Evolutionary conservation across 306 rosid genomes (phyloP).

Genomic region (Glycine tomentella): DNA sequence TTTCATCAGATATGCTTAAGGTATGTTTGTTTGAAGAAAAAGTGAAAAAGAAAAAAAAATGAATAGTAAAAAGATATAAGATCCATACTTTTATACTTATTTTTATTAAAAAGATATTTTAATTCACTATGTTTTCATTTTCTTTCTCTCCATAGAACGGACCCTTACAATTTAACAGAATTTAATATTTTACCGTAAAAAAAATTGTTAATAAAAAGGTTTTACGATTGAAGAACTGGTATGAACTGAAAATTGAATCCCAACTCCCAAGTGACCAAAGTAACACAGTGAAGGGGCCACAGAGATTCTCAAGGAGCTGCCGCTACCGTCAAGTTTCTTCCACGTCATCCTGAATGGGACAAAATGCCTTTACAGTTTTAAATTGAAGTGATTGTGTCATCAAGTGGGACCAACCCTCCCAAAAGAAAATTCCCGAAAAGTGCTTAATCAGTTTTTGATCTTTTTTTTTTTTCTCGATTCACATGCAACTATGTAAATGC

Average conservation of each 20-base stretch:
- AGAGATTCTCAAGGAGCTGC: conserved; percentile 37
- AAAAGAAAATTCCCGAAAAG: conserved; percentile 50
- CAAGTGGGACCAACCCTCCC: conserved; percentile 43
- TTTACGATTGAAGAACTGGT: neutral
- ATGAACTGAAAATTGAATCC: conserved; percentile 2
- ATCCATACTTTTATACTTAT: too few species aligned
- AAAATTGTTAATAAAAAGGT: neutral
- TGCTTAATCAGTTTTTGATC: conserved; percentile 43
- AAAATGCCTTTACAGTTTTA: conserved; percentile 50
- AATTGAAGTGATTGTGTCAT: conserved; percentile 53
- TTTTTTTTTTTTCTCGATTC: conserved; percentile 19
- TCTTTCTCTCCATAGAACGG: too few species aligned
- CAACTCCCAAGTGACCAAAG: neutral
- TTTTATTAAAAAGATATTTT: too few species aligned
- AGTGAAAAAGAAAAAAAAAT: too few species aligned
- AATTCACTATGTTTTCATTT: too few species aligned
- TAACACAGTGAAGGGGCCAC: neutral
- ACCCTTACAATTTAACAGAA: neutral
- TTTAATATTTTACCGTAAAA: neutral
- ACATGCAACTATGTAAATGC: conserved; percentile 1
- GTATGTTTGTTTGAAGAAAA: too few species aligned
- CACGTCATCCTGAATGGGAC: conserved; percentile 69
- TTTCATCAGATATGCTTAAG: neutral
- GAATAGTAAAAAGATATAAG: too few species aligned
- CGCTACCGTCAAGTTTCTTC: conserved; percentile 42